phyloP scores from a whole-genome alignment of 2,329 filamentous ascomycete species.

The Bipolaris victoriae region DNA sequence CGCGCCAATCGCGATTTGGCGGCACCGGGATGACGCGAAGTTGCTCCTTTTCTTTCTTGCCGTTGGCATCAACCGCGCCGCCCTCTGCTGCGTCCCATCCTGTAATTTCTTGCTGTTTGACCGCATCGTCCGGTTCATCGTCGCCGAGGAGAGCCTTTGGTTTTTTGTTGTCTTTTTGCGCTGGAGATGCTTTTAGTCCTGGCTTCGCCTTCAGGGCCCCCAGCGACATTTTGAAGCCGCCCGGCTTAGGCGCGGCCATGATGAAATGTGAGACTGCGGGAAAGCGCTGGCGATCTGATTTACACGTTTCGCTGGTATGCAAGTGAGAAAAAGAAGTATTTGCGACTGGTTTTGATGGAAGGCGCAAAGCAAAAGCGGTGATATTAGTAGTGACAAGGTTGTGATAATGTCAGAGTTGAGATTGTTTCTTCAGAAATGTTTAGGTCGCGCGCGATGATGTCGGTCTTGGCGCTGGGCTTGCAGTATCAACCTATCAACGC shows the following conservation, averaged over 20 bases:
- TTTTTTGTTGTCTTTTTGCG: constrained; percentile 33
- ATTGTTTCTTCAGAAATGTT: constrained; percentile 16
- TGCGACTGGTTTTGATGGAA: background rate
- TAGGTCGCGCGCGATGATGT: constrained; percentile 32
- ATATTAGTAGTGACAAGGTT: background rate
- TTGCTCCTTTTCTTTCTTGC: constrained; percentile 49
- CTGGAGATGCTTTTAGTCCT: constrained; percentile 29
- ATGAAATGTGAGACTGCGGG: constrained; percentile 26
- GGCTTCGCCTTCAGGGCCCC: constrained; percentile 37
- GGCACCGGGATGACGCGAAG: constrained; percentile 64
- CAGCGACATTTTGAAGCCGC: constrained; percentile 48
- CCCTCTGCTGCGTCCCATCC: constrained; percentile 61
- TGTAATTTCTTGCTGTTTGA: constrained; percentile 53
- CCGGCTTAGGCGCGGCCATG: constrained; percentile 40
- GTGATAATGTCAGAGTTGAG: constrained; percentile 1
- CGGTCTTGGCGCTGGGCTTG: constrained; percentile 24
- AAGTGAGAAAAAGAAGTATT: background rate
- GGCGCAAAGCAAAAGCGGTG: background rate
- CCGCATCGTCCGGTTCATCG: constrained; percentile 39
- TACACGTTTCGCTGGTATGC: background rate
- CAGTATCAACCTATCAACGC: background rate
- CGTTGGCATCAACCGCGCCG: constrained; percentile 52
- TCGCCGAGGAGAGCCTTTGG: constrained; percentile 38
- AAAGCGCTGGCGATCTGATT: constrained; percentile 5
- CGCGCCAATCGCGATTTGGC: constrained; percentile 68